Percentiles rank a stretch among this genome's conserved stretches.
phyloP scores from a whole-genome alignment of 345 rosid genomes.

The Euphorbia pulcherrima region DNA sequence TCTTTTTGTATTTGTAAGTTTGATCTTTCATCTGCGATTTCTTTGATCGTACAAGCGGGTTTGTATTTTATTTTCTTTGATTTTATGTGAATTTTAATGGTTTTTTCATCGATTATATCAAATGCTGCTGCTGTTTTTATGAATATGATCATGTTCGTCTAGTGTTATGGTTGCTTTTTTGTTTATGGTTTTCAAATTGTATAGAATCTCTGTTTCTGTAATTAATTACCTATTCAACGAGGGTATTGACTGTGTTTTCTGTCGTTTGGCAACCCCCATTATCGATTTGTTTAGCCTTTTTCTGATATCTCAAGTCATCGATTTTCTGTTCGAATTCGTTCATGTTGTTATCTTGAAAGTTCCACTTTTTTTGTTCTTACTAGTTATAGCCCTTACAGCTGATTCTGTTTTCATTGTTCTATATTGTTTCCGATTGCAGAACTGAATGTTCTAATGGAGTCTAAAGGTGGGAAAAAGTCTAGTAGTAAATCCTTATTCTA shows the following conservation, averaged over 20 bases:
- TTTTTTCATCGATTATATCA: background rate
- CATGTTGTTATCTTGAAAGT: background rate
- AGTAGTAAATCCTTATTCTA: slow-evolving; percentile 55
- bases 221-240: background rate
- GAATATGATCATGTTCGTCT: background rate
- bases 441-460: slow-evolving; percentile 81
- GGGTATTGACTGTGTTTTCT: background rate
- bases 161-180: background rate
- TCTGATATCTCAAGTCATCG: too few species aligned
- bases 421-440: background rate
- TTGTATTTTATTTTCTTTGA: background rate
- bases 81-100: background rate
- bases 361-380: background rate
- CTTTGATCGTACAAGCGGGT: too few species aligned
- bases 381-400: background rate
- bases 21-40: background rate
- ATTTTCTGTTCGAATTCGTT: background rate
- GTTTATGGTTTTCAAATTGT: background rate
- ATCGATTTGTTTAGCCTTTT: background rate
- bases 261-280: background rate
- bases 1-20: slow-evolving; percentile 7
- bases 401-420: too few species aligned
- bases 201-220: too few species aligned
- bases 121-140: background rate
- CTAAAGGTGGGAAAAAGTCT: slow-evolving; percentile 78